Base-by-base conservation (phyloP, 768 basidiomycete genomes). In the Baorangia bicolor region DNA sequence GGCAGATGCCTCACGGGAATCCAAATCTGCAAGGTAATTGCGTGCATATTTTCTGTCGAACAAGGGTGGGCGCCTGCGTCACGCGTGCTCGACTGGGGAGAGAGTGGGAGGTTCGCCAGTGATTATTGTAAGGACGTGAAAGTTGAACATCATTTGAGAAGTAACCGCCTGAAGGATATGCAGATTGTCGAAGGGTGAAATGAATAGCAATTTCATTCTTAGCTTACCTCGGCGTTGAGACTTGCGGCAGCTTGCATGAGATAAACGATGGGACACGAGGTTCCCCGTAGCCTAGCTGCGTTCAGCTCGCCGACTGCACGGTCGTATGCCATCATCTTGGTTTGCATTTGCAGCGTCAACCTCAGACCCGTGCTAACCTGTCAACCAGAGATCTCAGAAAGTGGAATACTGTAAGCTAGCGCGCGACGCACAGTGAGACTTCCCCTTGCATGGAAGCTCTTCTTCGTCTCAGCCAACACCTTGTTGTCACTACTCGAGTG, bases 301-400 rank as follows among this genome's bases (percentile, higher is more conserved):
- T 97, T 94, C 48, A 98, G 75, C 23, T 91, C 85, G 8, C 81
- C 77, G 40, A 98, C 77, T 30, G 90, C 86, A 45, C 85, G 84
- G 75, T 95, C 91, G 69, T 98, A 99, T 13, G 85, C 87, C 89
- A 98, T 92, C 94, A 98, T 94, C 73, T 91, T 92, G 72, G 81
- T 85, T 71, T 95, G 94, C 87, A 90, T 90, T 66, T 92, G 89
- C 38, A 90, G 70, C 16, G 80, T 84, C 21, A 87, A 73, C 56
- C 79, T 84, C 1, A 87, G 84, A 1, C 79, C 75, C 1, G 77
- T 72, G 51, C 75, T 75, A 40, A 78, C 68, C 75, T 80, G 57
- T 12, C 44, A 38, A 53, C 7, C 25, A 21, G 27, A 45, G 12
- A 38, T 25, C 12, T 69, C 37, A 64, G 56, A 55, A 39, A 20